Percentiles rank a stretch among this genome's conserved stretches.
Evolutionary conservation across 805 yeast genomes (phyloP).

Genomic region (Cyberlindnera xylosilytica): DNA sequence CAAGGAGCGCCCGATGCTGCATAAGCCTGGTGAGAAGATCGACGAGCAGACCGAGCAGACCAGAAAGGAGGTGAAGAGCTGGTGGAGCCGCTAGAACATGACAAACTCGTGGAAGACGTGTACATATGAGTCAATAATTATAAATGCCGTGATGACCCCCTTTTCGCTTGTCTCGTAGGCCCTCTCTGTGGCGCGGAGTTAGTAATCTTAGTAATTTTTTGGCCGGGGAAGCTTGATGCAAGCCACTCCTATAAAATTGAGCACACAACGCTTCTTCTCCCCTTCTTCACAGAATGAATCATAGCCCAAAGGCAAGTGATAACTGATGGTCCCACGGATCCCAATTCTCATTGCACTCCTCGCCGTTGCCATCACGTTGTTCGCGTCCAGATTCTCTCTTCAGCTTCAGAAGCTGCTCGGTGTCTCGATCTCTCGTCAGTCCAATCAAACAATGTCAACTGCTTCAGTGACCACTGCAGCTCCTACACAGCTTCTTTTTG

Average conservation of each 20-base stretch:
- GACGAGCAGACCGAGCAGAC: slow-evolving; percentile 25
- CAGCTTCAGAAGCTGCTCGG: slow-evolving; percentile 2
- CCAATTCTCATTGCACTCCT: slow-evolving; percentile 8
- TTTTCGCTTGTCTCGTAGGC: too few relatives aligned
- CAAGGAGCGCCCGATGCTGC: slow-evolving; percentile 36
- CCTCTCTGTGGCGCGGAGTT: too few relatives aligned
- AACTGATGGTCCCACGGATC: slow-evolving; percentile 2
- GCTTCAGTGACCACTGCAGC: neutral
- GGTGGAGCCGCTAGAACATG: slow-evolving; percentile 24
- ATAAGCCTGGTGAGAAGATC: slow-evolving; percentile 24
- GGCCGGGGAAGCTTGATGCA: neutral
- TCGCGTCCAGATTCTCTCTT: slow-evolving; percentile 12
- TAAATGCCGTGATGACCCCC: neutral
- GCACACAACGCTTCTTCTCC: too few relatives aligned
- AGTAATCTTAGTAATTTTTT: slow-evolving; percentile 8
- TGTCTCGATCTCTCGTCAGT: neutral
- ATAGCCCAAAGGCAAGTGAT: too few relatives aligned
- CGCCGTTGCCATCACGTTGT: slow-evolving; percentile 17
- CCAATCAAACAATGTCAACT: neutral
- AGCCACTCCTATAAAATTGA: too few relatives aligned
- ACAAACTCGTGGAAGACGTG: neutral
- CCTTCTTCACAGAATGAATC: too few relatives aligned
- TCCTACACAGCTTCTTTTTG: slow-evolving; percentile 13
- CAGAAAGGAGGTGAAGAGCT: slow-evolving; percentile 26
- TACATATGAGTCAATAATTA: neutral